Percentiles rank a stretch among this genome's conserved stretches.
Evolutionary conservation across 768 basidiomycete genomes (phyloP).

Genomic region (Suillus alpinus): DNA sequence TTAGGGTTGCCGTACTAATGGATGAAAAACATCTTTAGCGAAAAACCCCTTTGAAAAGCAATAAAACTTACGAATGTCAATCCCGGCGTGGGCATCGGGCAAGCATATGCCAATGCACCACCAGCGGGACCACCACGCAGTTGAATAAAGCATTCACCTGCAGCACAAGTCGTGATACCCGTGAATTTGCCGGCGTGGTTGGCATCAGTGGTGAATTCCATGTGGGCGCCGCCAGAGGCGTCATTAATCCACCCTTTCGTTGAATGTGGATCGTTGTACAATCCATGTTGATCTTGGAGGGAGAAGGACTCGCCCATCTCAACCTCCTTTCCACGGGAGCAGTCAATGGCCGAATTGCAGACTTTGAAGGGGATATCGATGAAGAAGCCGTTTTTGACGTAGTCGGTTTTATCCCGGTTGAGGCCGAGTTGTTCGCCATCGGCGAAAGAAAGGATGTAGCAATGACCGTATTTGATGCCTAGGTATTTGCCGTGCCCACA

Average conservation of each 20-base stretch:
- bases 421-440: not conserved
- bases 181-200: not conserved
- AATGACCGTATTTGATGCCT: not conserved
- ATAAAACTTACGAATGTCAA: not conserved
- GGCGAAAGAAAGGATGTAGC: not conserved
- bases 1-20: not conserved
- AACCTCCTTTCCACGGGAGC: not conserved
- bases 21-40: not conserved
- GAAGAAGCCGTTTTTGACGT: not conserved
- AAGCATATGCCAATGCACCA: not conserved
- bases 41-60: not conserved
- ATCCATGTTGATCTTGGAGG: not conserved
- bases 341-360: not conserved
- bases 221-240: not conserved
- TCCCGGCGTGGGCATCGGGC: not conserved
- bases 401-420: not conserved
- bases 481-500: not conserved
- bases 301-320: not conserved
- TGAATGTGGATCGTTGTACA: not conserved
- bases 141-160: not conserved
- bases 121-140: not conserved
- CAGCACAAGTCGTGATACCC: not conserved
- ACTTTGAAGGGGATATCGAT: not conserved
- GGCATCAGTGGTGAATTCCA: not conserved
- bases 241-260: not conserved